A percentile compares a stretch with the other conserved stretches of the same genome.
These are phyloP conservation scores for Camelina hispida DNA, from an alignment of 345 rosid genomes.

Conservation along the genomic window DNA sequence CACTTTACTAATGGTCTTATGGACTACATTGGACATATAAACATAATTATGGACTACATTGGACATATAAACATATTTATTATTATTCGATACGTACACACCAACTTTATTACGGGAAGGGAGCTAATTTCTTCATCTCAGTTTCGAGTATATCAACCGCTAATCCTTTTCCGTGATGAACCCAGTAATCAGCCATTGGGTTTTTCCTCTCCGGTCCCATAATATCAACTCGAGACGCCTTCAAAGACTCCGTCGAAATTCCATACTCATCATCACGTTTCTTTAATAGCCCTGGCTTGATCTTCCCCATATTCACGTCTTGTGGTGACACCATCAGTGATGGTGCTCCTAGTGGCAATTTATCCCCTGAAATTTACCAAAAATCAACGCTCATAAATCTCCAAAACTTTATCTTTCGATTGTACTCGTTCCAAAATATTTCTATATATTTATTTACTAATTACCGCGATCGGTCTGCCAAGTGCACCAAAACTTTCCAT, in stretches of 20 bases:
- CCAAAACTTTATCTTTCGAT: too few relatives aligned
- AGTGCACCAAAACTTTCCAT: slow-evolving; percentile 87
- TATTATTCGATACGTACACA: background rate
- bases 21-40: too few relatives aligned
- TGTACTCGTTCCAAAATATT: too few relatives aligned
- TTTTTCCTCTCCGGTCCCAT: slow-evolving; percentile 58
- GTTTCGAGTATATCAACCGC: slow-evolving; percentile 52
- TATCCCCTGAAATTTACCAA: slow-evolving; percentile 36
- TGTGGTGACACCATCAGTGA: slow-evolving; percentile 83
- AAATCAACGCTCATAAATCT: background rate
- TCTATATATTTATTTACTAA: too few relatives aligned
- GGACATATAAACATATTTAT: background rate
- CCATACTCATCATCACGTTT: slow-evolving; percentile 61
- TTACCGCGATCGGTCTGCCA: slow-evolving; percentile 81
- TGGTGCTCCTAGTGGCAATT: slow-evolving; percentile 62
- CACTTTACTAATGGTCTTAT: too few relatives aligned
- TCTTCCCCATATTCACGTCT: slow-evolving; percentile 58
- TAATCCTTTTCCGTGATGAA: slow-evolving; percentile 68
- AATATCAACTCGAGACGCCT: slow-evolving; percentile 52
- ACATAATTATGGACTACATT: too few relatives aligned
- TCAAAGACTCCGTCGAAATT: slow-evolving; percentile 48
- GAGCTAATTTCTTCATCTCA: slow-evolving; percentile 55
- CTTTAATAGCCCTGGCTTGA: slow-evolving; percentile 52
- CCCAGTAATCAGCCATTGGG: slow-evolving; percentile 77
- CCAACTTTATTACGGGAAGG: slow-evolving; percentile 47